phyloP scores from a whole-genome alignment of 306 rosid genomes.

The Sesbania bispinosa region DNA sequence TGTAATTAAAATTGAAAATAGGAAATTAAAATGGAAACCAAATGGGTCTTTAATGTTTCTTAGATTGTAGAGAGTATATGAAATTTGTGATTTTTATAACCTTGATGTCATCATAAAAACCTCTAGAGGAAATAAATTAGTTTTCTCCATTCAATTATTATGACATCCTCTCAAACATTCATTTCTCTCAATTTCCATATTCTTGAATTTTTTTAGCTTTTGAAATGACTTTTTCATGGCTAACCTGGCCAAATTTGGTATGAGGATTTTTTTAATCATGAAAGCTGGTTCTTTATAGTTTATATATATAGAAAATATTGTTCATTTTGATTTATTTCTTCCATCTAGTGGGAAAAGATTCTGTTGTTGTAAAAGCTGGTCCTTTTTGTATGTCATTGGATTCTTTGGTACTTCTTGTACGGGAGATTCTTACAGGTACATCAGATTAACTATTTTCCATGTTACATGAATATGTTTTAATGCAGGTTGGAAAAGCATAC shows the following conservation, averaged over 20 bases:
- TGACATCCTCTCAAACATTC: too few relatives aligned
- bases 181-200: neutral
- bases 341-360: neutral
- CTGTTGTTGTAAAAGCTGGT: neutral
- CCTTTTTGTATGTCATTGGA: neutral
- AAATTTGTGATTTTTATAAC: neutral
- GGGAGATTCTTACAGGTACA: neutral
- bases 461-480: slow-evolving; percentile 22
- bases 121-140: neutral
- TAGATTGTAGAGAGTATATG: neutral
- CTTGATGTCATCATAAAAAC: neutral
- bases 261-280: neutral
- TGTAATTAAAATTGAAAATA: too few relatives aligned
- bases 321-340: neutral
- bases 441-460: neutral
- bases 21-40: too few relatives aligned
- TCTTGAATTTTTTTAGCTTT: neutral
- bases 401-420: neutral
- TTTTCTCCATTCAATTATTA: neutral
- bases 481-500: slow-evolving; percentile 89
- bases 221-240: neutral
- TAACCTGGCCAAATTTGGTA: neutral
- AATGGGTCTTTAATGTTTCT: neutral
- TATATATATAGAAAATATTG: too few relatives aligned
- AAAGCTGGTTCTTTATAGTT: neutral